phyloP scores from a whole-genome alignment of 176 grass and related monocot species.

The Melocanna baccifera region DNA sequence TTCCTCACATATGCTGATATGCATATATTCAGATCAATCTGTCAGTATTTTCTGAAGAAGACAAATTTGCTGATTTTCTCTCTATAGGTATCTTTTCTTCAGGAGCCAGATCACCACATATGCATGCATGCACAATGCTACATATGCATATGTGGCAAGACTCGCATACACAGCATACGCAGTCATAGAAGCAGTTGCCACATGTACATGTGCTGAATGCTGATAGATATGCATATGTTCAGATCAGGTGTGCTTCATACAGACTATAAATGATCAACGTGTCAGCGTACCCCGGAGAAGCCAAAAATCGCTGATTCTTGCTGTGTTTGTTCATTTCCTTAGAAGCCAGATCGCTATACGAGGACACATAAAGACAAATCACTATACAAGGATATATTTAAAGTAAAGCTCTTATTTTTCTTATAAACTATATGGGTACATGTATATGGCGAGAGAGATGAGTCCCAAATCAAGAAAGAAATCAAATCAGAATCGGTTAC shows the following conservation, averaged over 20 bases:
- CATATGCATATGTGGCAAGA: neutral
- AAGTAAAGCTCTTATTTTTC: no score
- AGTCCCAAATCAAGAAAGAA: no score
- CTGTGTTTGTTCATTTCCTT: neutral
- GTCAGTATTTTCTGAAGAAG: neutral
- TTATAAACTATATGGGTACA: no score
- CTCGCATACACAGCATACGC: neutral
- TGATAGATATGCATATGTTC: neutral
- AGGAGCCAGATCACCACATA: neutral
- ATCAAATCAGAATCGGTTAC: no score
- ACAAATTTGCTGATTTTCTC: neutral
- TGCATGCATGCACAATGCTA: neutral
- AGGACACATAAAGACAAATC: no score
- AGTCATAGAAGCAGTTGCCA: conserved; percentile 21
- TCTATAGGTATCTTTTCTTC: no score
- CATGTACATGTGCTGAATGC: neutral
- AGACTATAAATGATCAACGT: neutral
- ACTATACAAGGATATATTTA: no score
- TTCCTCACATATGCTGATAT: neutral
- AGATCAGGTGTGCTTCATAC: neutral
- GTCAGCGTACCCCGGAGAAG: neutral
- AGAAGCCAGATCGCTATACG: no score
- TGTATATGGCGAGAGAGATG: no score
- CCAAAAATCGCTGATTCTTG: neutral
- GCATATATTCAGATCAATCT: neutral